Evolutionary conservation across 2,329 filamentous ascomycete genomes (phyloP), one percentile per base, ranked within the genome.

Genomic region (Nothophaeocryptopus gaeumannii): DNA sequence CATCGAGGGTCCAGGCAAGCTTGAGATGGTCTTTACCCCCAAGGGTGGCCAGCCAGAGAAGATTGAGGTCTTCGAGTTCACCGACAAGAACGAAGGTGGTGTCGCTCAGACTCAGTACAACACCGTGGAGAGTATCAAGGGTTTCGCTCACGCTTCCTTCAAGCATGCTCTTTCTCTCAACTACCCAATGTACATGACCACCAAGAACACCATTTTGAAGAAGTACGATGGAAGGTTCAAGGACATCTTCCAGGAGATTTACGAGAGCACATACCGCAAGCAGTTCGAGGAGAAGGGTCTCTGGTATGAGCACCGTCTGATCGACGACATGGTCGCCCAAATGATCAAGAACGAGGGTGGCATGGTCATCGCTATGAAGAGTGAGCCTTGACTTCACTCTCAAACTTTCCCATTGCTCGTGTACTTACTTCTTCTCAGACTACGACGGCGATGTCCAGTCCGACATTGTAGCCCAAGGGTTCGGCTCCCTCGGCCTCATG

Each of bases 181-280:
- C 58, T 78, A 95, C 60, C 93, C 93, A n/a, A 79, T 99, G 66
- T 99, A 97, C 80, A 95, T 97, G 92, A 96, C 89, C 81, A 99
- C 93, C 74, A 99, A 99, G 86, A 97, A 97, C 81, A 99, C 93
- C 63, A 99, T 99, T 65, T 78, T 99, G 63, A 99, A 99, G 81
- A 92, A 91, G 74, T 99, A 99, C 76, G 93, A 99, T 69, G 93
- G 93, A 45, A 83, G 88, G 65, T 99, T 99, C 83, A 97, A 97
- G 85, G 93, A 99, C 69, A 95, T 97, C 72, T 99, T 99, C 84
- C 88, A 99, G 81, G 88, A 95, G 68, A 83, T 97, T 65, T 99
- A 92, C 75, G 89, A 97, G 58, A 81, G 79, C 52, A 77, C 85
- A 64, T 99, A 97, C 80, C 86, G 88, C 80, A 80, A 82, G 70